Conservation (phyloP, 139 green algal genomes). For the Chlorella sp. region DNA sequence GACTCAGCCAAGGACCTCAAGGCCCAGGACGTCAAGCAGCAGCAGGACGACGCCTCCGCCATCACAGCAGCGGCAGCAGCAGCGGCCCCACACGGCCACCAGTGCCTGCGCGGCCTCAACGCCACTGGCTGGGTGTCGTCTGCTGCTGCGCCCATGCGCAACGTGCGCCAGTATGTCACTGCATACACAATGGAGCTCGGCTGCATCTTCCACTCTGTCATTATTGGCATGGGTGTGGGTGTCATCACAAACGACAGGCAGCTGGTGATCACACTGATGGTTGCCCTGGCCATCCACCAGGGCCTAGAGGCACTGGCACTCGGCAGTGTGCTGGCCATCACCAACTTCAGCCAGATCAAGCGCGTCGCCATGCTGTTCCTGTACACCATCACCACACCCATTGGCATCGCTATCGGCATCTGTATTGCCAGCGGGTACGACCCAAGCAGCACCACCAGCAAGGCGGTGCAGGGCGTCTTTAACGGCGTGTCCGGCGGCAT, state of each 20-base stretch:
- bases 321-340: background rate
- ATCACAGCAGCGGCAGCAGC: no score
- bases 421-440: background rate
- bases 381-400: slow-evolving; percentile 17
- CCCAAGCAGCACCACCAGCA: background rate
- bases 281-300: slow-evolving; percentile 28
- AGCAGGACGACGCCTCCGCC: no score
- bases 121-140: no score
- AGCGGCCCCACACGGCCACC: no score
- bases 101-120: no score
- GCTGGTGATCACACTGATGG: slow-evolving; percentile 9
- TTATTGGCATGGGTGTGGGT: slow-evolving; percentile 22
- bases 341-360: background rate
- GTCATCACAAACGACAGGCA: background rate
- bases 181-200: slow-evolving; percentile 40
- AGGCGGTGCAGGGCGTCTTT: no score
- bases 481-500: no score
- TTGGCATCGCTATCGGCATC: slow-evolving; percentile 16
- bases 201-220: slow-evolving; percentile 35
- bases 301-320: slow-evolving; percentile 14
- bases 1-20: no score
- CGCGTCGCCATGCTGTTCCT: slow-evolving; percentile 7
- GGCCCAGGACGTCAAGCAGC: no score
- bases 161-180: no score
- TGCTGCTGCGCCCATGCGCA: no score